Base-by-base conservation (phyloP, 257 asterid genomes). In the Cordia subcordata region DNA sequence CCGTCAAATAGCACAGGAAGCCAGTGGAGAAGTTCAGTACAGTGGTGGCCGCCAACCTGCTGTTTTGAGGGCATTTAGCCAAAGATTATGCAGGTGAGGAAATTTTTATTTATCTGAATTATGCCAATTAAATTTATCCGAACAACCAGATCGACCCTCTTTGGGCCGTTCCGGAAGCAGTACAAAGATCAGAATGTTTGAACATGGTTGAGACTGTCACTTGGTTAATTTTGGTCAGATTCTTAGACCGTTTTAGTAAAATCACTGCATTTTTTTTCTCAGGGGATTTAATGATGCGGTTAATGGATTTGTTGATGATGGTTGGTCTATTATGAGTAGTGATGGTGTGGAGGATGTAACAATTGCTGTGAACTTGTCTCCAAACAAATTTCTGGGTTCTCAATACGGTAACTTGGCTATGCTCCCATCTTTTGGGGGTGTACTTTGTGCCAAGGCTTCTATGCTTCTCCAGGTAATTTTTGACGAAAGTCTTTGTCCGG, bases 221-320 rank as follows among this genome's bases (percentile, higher is more conserved):
- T 27, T 27, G 45, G 13, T 4, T 16, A 35, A n/a, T 14, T 20
- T 16, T 8, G 18, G 8, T n/a, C 23, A 8, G 37, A 27, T 3
- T 27, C 3, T 27, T 1, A 42, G 15, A 42, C 12, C 10, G 47
- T 42, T n/a, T n/a, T 42, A 42, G 8, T 42, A 42, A 42, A 11
- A 42, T 2, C 2, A 42, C 47, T 42, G 47, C 15, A 11, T 3
- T 3, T 42, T 42, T n/a, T 42, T 42, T 11, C 35, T 27, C 70
- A 93, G 97, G 84, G 97, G 99, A 38, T 89, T 93, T 60, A 89
- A 93, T 61, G 99, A 93, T 74, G 95, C 96, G 50, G 87, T 93
- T 52, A 93, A 85, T 67, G 99, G 97, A 59, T 88, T 93, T 77
- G 85, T 73, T n/a, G 96, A 86, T 60, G 99, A 93, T 61, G 99